Base-by-base conservation (phyloP, 805 yeast species). In the Kuraishia cidri region DNA sequence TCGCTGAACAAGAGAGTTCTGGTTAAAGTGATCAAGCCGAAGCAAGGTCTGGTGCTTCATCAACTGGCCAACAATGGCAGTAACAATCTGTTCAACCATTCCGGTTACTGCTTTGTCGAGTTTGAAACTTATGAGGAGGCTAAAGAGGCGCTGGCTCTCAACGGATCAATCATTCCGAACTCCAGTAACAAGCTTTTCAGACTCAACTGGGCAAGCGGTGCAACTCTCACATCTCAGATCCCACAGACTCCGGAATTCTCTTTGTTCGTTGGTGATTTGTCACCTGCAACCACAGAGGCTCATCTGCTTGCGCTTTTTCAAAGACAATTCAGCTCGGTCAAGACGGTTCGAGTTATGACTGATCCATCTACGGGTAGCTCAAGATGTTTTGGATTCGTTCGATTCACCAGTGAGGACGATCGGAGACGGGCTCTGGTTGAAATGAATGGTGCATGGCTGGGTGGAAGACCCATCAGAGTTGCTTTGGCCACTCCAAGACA, bases 191-290 rank as follows among this genome's bases (percentile, higher is more conserved):
- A 83, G 55, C 62, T 70, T 24, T 81, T 81, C 50, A 65, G 90
- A 45, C 66, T 82, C 40, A 82, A 82, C 47, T 82, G 94, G 94
- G 92, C 94, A 2, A 69, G 80, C 19, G 87, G 86, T 11, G 90
- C 90, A 7, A 82, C 90, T 9, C 58, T 82, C 38, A 60, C 70
- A 26, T 76, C 87, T 4, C 81, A 81, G 30, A 72, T 80, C 30
- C 74, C 81, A 6, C 80, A 75, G 44, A 68, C 81, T 7, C 88
- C 88, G 0, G 92, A 82, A 53, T 81, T 54, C 49, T 79, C 90
- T 0, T 56, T 82, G 33, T 82, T 82, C 54, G 90, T 82, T n/a
- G 94, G 94, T 24, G 92, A 82, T 52, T 61, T 82, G 38, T 70
- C 86, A 2, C 85, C 90, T 2, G 66, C 75, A 1, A 80, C 87